Evolutionary conservation across 1,139 yeast genomes (phyloP), one percentile per base, ranked within the genome.

Genomic region (Blastobotrys elegans): DNA sequence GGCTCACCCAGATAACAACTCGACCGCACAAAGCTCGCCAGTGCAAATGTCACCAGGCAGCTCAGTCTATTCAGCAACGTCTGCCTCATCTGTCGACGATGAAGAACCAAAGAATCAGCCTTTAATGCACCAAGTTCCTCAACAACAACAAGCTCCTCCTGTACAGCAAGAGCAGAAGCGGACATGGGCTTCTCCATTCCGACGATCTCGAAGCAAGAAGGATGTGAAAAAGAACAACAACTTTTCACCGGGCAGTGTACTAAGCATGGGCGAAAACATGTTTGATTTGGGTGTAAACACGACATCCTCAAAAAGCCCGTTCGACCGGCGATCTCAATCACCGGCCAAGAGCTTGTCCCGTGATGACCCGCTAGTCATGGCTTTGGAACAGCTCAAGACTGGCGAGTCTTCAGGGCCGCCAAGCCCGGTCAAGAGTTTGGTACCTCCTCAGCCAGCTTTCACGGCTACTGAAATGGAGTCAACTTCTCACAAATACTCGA

Each of bases 371-470:
- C 73, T 68, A 70, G 82, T 66, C 59, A 81, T 72, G 69, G 89
- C 67, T 49, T 60, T 84, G 45, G 86, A 82, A 58, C 83, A 80
- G 55, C 71, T 84, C 57, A 82, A 81, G 58, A 67, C 76, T 18
- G 40, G 54, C 24, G 52, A 44, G 33, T 45, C 54, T 3, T 42
- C 54, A 22, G 52, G 51, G 16, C 50, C 50, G 4, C 35, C 35
- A 10, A 42, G 44, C 24, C 50, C 50, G 22, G 14, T 29, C 44
- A 44, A 39, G 48, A 38, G 27, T 22, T 52, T 62, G 39, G 55
- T 50, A 4, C 60, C 64, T 13, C 67, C 67, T 3, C 54, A 55
- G 22, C 61, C 67, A 1, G 68, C 68, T 11, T 62, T 62, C 44
- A 63, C 68, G 6, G 61, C 69, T 11, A 58, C 53, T 2, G 66